These are phyloP conservation scores for Aureobasidium namibiae DNA, from an alignment of 2,329 filamentous ascomycete genomes.

Conservation along the genomic window DNA sequence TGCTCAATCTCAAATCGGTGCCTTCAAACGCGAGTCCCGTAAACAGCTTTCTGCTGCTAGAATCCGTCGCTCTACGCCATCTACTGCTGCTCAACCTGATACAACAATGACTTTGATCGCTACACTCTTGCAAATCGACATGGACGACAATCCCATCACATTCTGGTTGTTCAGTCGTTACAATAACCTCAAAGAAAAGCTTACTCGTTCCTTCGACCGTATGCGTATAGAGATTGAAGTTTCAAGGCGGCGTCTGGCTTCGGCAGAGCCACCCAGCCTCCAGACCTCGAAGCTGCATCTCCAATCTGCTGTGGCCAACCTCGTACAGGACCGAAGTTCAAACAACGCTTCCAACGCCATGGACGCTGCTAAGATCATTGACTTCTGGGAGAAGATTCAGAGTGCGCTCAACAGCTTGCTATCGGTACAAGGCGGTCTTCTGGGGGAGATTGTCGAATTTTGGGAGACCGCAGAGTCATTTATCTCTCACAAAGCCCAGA, in stretches of 20 bases:
- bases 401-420: conserved; percentile 66
- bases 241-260: conserved; percentile 69
- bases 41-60: conserved; percentile 61
- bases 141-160: conserved; percentile 94
- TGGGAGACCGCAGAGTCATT: conserved; percentile 91
- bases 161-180: conserved; percentile 87
- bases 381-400: conserved; percentile 87
- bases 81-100: conserved; percentile 51
- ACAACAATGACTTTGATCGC: conserved; percentile 90
- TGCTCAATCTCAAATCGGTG: conserved; percentile 75
- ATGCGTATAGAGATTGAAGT: conserved; percentile 89
- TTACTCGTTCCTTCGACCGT: conserved; percentile 72
- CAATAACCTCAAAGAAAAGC: conserved; percentile 80
- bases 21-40: conserved; percentile 87
- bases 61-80: conserved; percentile 41
- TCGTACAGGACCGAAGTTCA: conserved; percentile 9
- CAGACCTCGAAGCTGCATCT: conserved; percentile 67
- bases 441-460: conserved; percentile 86
- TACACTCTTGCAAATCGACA: conserved; percentile 83
- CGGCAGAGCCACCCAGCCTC: conserved; percentile 60
- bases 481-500: conserved; percentile 76
- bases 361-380: conserved; percentile 74
- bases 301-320: conserved; percentile 58
- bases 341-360: conserved; percentile 44
- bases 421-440: conserved; percentile 63